Evolutionary conservation across 495 filamentous ascomycete genomes (phyloP).

Genomic region (Xylaria nigripes): DNA sequence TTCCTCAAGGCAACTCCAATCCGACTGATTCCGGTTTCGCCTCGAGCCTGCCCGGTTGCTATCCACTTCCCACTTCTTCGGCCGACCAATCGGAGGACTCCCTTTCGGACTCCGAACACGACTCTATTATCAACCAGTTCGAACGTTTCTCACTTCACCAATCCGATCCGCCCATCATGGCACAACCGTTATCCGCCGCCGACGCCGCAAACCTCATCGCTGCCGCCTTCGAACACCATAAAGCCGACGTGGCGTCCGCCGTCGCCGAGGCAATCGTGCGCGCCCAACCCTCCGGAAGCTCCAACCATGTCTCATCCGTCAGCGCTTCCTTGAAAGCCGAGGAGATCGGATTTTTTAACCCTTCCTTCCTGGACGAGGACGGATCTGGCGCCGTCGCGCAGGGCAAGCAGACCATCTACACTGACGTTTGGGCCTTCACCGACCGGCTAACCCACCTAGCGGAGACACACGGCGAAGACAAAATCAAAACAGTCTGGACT

Average conservation of each 20-base stretch:
- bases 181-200: not conserved
- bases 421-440: not conserved
- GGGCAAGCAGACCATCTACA: not conserved
- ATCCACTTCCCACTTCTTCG: too few species aligned
- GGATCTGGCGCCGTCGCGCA: not conserved
- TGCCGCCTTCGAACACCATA: not conserved
- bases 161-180: not conserved
- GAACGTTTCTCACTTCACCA: not conserved
- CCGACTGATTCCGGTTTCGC: too few species aligned
- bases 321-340: not conserved
- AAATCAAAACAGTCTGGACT: not conserved
- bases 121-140: too few species aligned
- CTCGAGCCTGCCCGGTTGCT: too few species aligned
- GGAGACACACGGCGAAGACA: not conserved
- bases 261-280: not conserved
- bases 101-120: too few species aligned
- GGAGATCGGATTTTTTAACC: not conserved
- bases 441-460: not conserved
- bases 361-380: not conserved
- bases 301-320: not conserved
- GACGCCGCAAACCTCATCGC: not conserved
- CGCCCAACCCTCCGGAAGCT: not conserved
- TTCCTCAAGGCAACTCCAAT: too few species aligned
- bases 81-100: too few species aligned
- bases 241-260: not conserved